A percentile compares a stretch with the other conserved stretches of the same genome.
Conservation (phyloP, 495 filamentous ascomycete species). For the Wilcoxina mikolae region DNA sequence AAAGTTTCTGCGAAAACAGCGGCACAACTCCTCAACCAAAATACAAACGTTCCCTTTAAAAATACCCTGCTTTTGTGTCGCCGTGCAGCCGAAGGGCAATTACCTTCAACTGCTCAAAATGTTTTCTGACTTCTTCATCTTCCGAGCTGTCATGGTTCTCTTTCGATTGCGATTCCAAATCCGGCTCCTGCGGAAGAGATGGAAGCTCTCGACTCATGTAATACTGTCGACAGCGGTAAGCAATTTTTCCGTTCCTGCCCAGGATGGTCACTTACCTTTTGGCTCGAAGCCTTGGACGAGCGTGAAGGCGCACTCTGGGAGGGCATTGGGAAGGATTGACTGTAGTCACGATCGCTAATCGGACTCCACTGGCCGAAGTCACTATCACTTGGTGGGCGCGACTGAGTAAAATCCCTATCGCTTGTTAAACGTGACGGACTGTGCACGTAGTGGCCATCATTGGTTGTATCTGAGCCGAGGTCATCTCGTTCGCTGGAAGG, state of each 20-base stretch:
- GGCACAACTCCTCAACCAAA: too few relatives aligned
- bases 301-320: neutral
- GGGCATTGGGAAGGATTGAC: neutral
- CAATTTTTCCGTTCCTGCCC: neutral
- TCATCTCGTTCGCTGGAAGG: neutral
- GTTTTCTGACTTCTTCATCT: constrained; percentile 20
- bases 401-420: neutral
- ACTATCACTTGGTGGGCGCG: neutral
- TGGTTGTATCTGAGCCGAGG: neutral
- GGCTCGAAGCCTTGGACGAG: constrained; percentile 5
- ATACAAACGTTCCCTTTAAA: too few relatives aligned
- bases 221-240: constrained; percentile 4
- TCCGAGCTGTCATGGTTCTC: constrained; percentile 6
- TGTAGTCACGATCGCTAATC: neutral
- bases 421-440: neutral
- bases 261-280: neutral
- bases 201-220: constrained; percentile 19
- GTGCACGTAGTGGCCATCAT: neutral
- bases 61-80: neutral
- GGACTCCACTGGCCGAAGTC: neutral
- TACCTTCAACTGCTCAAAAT: constrained; percentile 15
- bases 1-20: too few relatives aligned
- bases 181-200: constrained; percentile 17
- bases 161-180: neutral
- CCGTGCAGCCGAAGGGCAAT: constrained; percentile 14